These are phyloP conservation scores for Diaporthe eres DNA, from an alignment of 2,329 filamentous ascomycete genomes.

Conservation along the genomic window DNA sequence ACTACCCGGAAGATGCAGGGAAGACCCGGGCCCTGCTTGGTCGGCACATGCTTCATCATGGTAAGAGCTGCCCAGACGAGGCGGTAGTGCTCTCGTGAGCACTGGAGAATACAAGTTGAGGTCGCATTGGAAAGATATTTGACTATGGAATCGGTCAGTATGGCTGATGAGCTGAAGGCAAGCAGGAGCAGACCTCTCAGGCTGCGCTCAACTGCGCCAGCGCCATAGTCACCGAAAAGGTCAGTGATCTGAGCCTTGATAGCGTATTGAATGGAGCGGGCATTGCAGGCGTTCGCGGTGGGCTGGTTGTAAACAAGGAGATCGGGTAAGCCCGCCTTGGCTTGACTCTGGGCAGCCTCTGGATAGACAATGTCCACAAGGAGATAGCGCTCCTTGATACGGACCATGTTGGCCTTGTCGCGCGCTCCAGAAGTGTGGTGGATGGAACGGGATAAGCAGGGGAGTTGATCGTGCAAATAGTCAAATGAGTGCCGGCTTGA, in stretches of 20 bases:
- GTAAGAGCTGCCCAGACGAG: conserved; percentile 92
- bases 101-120: conserved; percentile 91
- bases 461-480: conserved; percentile 10
- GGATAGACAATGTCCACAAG: conserved; percentile 96
- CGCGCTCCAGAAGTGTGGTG: not conserved
- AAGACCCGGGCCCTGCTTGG: conserved; percentile 63
- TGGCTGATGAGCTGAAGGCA: not conserved
- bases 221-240: conserved; percentile 91
- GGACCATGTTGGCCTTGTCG: conserved; percentile 78
- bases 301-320: conserved; percentile 84
- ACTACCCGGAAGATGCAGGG: conserved; percentile 87
- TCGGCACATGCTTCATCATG: conserved; percentile 79
- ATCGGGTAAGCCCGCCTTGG: conserved; percentile 62
- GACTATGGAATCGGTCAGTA: conserved; percentile 66
- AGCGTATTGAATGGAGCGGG: conserved; percentile 74
- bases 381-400: conserved; percentile 95
- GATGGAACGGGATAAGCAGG: not conserved
- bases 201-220: conserved; percentile 78
- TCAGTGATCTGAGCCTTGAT: conserved; percentile 79
- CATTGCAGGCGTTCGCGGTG: conserved; percentile 79
- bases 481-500: not conserved
- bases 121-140: conserved; percentile 96
- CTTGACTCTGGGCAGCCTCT: conserved; percentile 58
- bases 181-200: conserved; percentile 72
- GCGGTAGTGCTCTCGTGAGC: conserved; percentile 85